Base-by-base conservation (phyloP, 2,329 filamentous ascomycete genomes). In the Penicillium sp. region DNA sequence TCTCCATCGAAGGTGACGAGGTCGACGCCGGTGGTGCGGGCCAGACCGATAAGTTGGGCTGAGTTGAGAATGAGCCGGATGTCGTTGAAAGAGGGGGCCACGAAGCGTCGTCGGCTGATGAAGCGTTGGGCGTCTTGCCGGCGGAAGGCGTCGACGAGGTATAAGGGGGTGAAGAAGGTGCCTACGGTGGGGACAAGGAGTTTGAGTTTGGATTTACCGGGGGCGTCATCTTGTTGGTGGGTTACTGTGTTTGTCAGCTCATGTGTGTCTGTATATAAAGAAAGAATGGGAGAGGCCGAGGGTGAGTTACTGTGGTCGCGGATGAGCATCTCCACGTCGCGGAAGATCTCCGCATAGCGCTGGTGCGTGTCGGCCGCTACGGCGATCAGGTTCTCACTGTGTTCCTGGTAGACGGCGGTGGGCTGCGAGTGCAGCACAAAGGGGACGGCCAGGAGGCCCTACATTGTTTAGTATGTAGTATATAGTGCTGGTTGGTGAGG, bases 401-500 rank as follows among this genome's bases (percentile, higher is more conserved):
- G 77, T 49, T 80, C 76, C 56, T 90, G 84, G 62, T 91, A 89
- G 37, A 89, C 81, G 17, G 88, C 88, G 1, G 88, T 94, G 3
- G 93, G 93, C 66, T 97, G 90, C 1, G 91, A 96, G 68, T 95
- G 89, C 47, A 98, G 80, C 33, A 98, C 91, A 66, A 98, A 98
- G 0, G 93, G 93, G 0, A 97, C 91, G 1, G 93, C 93, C 12
- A 97, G 76, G 3, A 97, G 79, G 33, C 85, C 87, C 69, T 73
- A 46, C 7, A 29, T 39, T 44, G 46, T 53, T 55, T 64, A 64
- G 57, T 41, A 29, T 13, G n/a, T n/a, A n/a, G n/a, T n/a, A n/a
- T n/a, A n/a, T n/a, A n/a, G n/a, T n/a, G n/a, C n/a, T 1, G 17
- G 6, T n/a, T 17, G 32, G 24, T 21, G 46, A 6, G 24, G 21